A percentile compares a stretch with the other conserved stretches of the same genome.
Evolutionary conservation across 108 stramenopile species (phyloP).

Genomic region (Thalassiosira profunda): DNA sequence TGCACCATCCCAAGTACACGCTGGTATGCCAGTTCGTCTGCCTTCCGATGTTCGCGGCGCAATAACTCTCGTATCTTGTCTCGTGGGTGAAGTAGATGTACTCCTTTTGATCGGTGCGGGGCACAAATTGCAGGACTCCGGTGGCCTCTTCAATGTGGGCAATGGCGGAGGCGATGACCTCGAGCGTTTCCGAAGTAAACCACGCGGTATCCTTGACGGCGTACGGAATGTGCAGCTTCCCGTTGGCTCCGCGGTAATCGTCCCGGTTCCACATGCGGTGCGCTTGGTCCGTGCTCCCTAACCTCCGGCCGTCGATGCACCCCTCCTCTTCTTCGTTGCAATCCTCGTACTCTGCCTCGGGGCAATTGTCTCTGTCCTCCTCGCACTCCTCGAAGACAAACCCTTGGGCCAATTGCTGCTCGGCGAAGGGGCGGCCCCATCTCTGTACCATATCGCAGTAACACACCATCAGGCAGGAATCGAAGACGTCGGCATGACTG

Average conservation of each 20-base stretch:
- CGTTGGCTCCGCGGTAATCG: background rate
- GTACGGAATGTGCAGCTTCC: slow-evolving; percentile 3
- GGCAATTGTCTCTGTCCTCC: background rate
- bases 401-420: background rate
- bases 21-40: slow-evolving; percentile 16
- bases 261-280: background rate
- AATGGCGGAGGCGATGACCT: slow-evolving; percentile 21
- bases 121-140: slow-evolving; percentile 30
- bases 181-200: slow-evolving; percentile 21
- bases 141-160: slow-evolving; percentile 32
- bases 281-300: background rate
- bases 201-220: slow-evolving; percentile 7
- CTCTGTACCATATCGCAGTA: background rate
- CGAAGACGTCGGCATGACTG: background rate
- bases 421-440: background rate
- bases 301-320: background rate
- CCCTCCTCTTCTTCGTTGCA: background rate
- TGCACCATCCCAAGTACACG: slow-evolving; percentile 40
- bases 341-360: background rate
- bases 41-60: slow-evolving; percentile 33
- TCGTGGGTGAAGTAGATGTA: slow-evolving; percentile 37
- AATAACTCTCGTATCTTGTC: slow-evolving; percentile 8
- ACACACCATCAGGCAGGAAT: slow-evolving; percentile 3
- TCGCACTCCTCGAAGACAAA: background rate
- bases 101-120: slow-evolving; percentile 3